These are phyloP conservation scores for Leptographium radiaticola DNA, from an alignment of 2,329 filamentous ascomycete species.

Conservation along the genomic window DNA sequence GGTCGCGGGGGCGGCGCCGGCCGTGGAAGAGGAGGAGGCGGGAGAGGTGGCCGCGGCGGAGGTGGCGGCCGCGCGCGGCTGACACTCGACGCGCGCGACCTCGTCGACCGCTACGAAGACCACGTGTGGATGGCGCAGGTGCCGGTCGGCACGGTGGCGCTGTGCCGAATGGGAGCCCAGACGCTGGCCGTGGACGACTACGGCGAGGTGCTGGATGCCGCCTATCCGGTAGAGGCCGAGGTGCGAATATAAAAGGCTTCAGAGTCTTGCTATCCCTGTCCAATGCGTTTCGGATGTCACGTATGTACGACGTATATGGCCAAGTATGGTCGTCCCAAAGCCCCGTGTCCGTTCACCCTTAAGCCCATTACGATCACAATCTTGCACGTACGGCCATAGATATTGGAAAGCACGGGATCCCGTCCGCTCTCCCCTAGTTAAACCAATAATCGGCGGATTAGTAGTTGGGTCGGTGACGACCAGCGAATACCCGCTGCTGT, in stretches of 20 bases:
- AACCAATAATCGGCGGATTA: no score
- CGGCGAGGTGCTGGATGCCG: slow-evolving; percentile 33
- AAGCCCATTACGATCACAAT: no score
- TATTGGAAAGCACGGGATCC: no score
- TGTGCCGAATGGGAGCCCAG: slow-evolving; percentile 75
- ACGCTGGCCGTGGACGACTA: slow-evolving; percentile 41
- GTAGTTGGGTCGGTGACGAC: no score
- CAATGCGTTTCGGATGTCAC: no score
- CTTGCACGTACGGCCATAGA: no score
- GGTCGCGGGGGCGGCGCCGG: slow-evolving; percentile 11
- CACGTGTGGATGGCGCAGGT: slow-evolving; percentile 60
- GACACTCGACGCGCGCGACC: slow-evolving; percentile 38
- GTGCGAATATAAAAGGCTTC: slow-evolving; percentile 18
- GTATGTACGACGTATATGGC: no score
- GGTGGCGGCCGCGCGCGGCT: slow-evolving; percentile 18
- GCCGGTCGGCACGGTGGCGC: slow-evolving; percentile 54
- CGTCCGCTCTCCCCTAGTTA: no score
- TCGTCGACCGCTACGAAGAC: slow-evolving; percentile 48
- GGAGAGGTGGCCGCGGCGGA: slow-evolving; percentile 12
- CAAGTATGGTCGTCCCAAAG: no score
- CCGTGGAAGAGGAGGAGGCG: slow-evolving; percentile 12
- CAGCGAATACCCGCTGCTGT: no score
- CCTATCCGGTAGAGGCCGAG: slow-evolving; percentile 40
- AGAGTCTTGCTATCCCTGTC: no score
- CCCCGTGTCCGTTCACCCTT: no score